phyloP scores from a whole-genome alignment of 148 eudicot genomes.

The Pouteria glomerata region DNA sequence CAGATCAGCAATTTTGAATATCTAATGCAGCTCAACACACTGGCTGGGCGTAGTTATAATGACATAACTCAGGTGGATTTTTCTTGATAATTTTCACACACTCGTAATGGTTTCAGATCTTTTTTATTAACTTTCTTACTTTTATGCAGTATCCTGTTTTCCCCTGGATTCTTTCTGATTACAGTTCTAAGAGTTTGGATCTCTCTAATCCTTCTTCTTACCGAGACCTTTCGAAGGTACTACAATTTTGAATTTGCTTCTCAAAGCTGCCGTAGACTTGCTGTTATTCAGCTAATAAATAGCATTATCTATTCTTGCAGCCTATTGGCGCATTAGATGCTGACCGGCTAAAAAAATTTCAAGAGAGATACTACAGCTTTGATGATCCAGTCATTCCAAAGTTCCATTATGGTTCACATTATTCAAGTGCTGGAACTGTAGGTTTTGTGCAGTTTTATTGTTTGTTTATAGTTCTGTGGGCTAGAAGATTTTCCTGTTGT shows the following conservation, averaged over 20 bases:
- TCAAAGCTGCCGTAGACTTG: neutral
- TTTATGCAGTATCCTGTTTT: slow-evolving; percentile 97
- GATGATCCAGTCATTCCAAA: slow-evolving; percentile 94
- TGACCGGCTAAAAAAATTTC: slow-evolving; percentile 74
- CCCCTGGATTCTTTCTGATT: slow-evolving; percentile 99
- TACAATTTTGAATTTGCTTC: slow-evolving; percentile 10
- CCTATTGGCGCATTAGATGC: slow-evolving; percentile 91
- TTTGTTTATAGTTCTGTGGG: neutral
- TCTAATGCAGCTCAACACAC: slow-evolving; percentile 96
- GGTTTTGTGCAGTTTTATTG: slow-evolving; percentile 19
- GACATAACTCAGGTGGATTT: slow-evolving; percentile 85
- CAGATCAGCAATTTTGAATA: slow-evolving; percentile 99
- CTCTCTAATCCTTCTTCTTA: slow-evolving; percentile 72
- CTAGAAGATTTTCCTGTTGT: neutral
- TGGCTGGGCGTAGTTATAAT: slow-evolving; percentile 99
- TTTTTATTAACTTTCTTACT: slow-evolving; percentile 11
- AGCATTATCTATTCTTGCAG: slow-evolving; percentile 36
- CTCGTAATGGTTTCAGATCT: neutral
- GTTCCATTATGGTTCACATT: slow-evolving; percentile 98
- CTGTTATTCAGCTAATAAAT: slow-evolving; percentile 21
- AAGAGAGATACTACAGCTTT: slow-evolving; percentile 90
- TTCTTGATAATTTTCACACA: slow-evolving; percentile 6
- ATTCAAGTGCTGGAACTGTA: slow-evolving; percentile 95
- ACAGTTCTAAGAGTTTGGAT: slow-evolving; percentile 70
- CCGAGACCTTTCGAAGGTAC: slow-evolving; percentile 95